Base-by-base conservation (phyloP, 2,329 filamentous ascomycete genomes). In the Ophiostoma quercus region DNA sequence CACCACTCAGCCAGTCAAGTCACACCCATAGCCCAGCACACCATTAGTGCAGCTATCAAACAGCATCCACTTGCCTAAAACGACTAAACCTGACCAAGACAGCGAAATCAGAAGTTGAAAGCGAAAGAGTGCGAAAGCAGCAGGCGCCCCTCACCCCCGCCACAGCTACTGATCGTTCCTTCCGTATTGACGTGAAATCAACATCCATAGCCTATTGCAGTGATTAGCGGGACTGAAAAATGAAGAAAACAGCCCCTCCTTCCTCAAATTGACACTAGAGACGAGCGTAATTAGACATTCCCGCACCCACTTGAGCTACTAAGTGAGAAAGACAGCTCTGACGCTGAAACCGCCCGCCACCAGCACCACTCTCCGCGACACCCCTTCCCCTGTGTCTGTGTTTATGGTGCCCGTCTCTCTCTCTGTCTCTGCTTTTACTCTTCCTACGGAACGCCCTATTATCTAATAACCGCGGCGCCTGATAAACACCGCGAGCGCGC, bases 401-500 rank as follows among this genome's bases (percentile, higher is more conserved):
- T 16, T 29, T 51, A 8, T 43, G 22, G 22, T 43, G 57, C 12
- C 34, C 22, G 39, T 25, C 19, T 25, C 22, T 8, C n/a, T 54
- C n/a, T 25, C 51, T 25, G 6, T 25, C 51, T 57, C 39, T 5
- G 14, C 41, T 14, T 14, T 16, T 43, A 5, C 4, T 16, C 41
- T 43, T 11, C 14, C 39, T 43, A 14, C 39, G 1, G 12, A 14
- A 2, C 14, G 57, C 25, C 25, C 3, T 41, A 14, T 62, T 57
- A 57, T 47, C 43, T 25, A 25, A 25, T 16, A 29, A 22, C 8
- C 9, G 3, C 4, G 57, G 57, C 57, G 25, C 25, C 62, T 65
- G 34, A 65, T 65, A 65, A 65, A 65, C 62, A 65, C 34, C 62
- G 62, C 34, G 67, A 63, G 70, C 67, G 69, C 70, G 65, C 63